Evolutionary conservation across 345 rosid genomes (phyloP), one percentile per base, ranked within the genome.

Genomic region (Eucalyptus polyanthemos): DNA sequence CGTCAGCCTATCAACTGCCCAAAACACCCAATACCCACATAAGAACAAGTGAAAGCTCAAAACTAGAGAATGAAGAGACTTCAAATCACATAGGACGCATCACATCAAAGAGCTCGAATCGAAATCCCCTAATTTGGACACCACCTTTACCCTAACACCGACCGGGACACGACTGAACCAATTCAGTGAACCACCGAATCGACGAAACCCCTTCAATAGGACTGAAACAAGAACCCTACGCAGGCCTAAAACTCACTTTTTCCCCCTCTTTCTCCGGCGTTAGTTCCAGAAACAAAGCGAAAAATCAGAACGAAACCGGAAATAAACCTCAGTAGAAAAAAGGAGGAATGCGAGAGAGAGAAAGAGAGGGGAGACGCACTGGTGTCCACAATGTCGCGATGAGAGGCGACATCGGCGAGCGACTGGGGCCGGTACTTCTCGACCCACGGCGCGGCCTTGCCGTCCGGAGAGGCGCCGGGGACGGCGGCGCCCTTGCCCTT

Each of bases 351-450:
- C 15, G 31, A n/a, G 42, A 76, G 19, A 80, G 50, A 29, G 80
- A 58, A 40, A 80, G n/a, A 58, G 17, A 76, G 14, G 86, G 40
- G 87, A 50, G 60, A 88, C 92, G 88, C 94, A 98, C 99, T 98
- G 62, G 99, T 98, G 88, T 98, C 99, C 37, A 98, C 94, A 86
- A 98, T 98, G 95, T 97, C 99, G 51, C 99, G 99, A 92, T 98
- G 99, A 90, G 99, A 97, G 53, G 99, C 99, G 42, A 98, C 99
- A 88, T 97, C 99, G 50, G 95, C 95, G 37, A 97, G 99, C 53
- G 99, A 96, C 88, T 94, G 97, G 88, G 99, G 99, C 40, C 99
- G 97, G 93, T 96, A 97, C 93, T 98, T 98, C 92, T 98, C 98
- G 47, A 98, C 99, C 99, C 99, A 97, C 81, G 99, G 99, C 49